Evolutionary conservation across 2,329 filamentous ascomycete genomes (phyloP).

Genomic region (Aspergillus sergii): DNA sequence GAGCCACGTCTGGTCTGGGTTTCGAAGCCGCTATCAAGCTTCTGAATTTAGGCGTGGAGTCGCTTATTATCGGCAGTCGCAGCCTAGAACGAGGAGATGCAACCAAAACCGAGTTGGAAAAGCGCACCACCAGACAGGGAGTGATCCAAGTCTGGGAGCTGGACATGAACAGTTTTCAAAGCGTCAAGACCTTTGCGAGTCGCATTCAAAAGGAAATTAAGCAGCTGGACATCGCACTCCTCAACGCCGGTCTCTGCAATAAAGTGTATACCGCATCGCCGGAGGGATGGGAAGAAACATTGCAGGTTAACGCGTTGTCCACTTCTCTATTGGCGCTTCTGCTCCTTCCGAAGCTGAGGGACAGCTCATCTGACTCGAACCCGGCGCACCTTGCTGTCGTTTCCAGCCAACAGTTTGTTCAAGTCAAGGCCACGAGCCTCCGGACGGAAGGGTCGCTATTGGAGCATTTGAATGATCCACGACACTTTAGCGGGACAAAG

Average conservation of each 20-base stretch:
- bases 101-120: constrained; percentile 44
- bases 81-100: constrained; percentile 45
- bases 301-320: constrained; percentile 63
- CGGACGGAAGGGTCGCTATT: constrained; percentile 34
- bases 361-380: constrained; percentile 32
- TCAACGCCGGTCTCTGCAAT: constrained; percentile 51
- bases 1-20: constrained; percentile 55
- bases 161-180: constrained; percentile 50
- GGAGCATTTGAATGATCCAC: constrained; percentile 35
- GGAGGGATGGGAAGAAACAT: constrained; percentile 54
- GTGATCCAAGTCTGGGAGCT: constrained; percentile 49
- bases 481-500: constrained; percentile 31
- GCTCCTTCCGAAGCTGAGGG: constrained; percentile 51
- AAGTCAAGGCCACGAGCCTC: constrained; percentile 35
- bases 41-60: constrained; percentile 44
- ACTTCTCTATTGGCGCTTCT: constrained; percentile 58
- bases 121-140: constrained; percentile 30
- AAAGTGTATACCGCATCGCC: constrained; percentile 37
- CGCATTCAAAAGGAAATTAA: constrained; percentile 39
- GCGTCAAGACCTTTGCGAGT: constrained; percentile 47
- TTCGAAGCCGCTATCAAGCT: constrained; percentile 54
- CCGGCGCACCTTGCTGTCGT: constrained; percentile 49
- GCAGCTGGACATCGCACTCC: constrained; percentile 48
- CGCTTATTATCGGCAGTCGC: constrained; percentile 52
- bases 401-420: constrained; percentile 45